phyloP scores from a whole-genome alignment of 2,329 filamentous ascomycete species.

The Endocalyx cinctus region DNA sequence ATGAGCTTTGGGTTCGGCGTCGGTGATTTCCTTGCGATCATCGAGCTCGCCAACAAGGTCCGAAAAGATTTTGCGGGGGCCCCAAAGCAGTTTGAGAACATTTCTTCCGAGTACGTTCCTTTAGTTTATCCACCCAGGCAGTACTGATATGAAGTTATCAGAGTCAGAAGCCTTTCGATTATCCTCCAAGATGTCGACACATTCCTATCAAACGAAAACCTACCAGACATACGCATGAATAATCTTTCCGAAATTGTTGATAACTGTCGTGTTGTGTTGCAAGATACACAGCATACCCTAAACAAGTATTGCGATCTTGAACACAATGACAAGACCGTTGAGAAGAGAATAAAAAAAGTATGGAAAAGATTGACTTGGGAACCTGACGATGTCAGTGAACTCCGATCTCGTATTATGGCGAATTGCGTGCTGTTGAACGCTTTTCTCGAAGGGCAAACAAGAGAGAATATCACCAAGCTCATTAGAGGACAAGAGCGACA shows the following conservation, averaged over 20 bases:
- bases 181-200: constrained; percentile 21
- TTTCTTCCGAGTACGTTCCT: constrained; percentile 18
- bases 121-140: not conserved
- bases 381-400: constrained; percentile 13
- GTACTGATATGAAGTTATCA: constrained; percentile 6
- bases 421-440: constrained; percentile 6
- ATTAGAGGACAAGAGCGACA: constrained; percentile 1
- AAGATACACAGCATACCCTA: constrained; percentile 1
- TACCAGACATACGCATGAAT: constrained; percentile 13
- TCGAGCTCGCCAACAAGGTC: constrained; percentile 21
- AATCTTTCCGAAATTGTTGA: constrained; percentile 11
- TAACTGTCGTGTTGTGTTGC: constrained; percentile 12
- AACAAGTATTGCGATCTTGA: constrained; percentile 5
- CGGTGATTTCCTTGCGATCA: constrained; percentile 27
- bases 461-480: constrained; percentile 1
- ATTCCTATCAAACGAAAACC: constrained; percentile 10
- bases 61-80: constrained; percentile 22
- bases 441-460: constrained; percentile 2
- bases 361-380: constrained; percentile 23
- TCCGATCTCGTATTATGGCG: constrained; percentile 13
- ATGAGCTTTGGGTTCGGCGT: constrained; percentile 32
- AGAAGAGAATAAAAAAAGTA: constrained; percentile 11
- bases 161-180: constrained; percentile 21
- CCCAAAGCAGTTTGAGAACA: constrained; percentile 20
- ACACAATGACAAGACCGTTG: constrained; percentile 3